Evolutionary conservation across 2,329 filamentous ascomycete genomes (phyloP), one percentile per base, ranked within the genome.

Genomic region (Cordyceps farinosa): DNA sequence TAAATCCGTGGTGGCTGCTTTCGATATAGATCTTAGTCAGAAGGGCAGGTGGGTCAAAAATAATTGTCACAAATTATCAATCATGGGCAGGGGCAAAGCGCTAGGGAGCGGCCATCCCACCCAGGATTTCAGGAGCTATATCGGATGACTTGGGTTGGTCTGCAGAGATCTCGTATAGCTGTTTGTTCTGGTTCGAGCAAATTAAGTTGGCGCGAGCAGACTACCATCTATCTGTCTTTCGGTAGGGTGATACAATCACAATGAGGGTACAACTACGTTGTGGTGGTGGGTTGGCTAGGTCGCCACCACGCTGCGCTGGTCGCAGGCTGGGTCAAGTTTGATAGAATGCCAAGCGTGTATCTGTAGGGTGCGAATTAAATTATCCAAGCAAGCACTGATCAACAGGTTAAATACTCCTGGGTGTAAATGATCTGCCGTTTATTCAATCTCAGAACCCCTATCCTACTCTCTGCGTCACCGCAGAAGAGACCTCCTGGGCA

Each of bases 31-130:
- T 50, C 30, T 58, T 58, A 58, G 44, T 58, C 44, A 48, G 30
- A 38, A 38, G 44, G 32, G 32, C 10, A 38, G 5, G 55, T 58
- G 55, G 55, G 55, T 38, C 55, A n/a, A n/a, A 30, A 29, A 48
- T 48, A 44, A 58, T 58, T 36, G 55, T 58, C 48, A 58, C 30
- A 38, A 36, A 22, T 60, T 60, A 52, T 60, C 57, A 60, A 60
- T 60, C 47, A 60, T 11, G 13, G 29, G 27, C n/a, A 13, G 10
- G 38, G 38, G 13, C 22, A 40, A 15, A 17, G 32, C 53, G 42
- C 44, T 48, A 38, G 42, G 30, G 11, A 58, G 32, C 56, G 56
- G 56, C 4, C 45, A 59, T 59, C 56, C 56, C 56, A 13, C 56
- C 13, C 6, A 40, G 34, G 11, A 29, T 30, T 40, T 17, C 44